These are phyloP conservation scores for Oryza rufipogon DNA, from an alignment of 176 grass and related monocot species.

Conservation along the genomic window DNA sequence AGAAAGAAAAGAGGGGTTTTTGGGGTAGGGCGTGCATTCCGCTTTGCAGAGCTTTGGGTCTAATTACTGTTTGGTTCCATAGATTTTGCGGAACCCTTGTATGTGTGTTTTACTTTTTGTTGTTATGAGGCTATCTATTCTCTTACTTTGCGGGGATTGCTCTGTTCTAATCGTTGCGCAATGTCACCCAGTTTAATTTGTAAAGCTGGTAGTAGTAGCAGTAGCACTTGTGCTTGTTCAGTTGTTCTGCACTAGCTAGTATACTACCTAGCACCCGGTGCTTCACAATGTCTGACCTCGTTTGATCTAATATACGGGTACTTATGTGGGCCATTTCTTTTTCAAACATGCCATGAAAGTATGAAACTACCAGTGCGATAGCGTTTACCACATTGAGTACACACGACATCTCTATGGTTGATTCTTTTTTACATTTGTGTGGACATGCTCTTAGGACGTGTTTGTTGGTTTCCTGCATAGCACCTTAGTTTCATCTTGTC, in stretches of 20 bases:
- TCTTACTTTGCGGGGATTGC: not conserved
- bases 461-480: constrained; percentile 7
- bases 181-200: not conserved
- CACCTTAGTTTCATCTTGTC: not conserved
- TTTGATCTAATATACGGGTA: not conserved
- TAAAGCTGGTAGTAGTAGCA: not conserved
- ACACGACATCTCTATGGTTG: not conserved
- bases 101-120: not conserved
- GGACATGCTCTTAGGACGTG: not conserved
- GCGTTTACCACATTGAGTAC: not conserved
- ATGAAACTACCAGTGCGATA: not conserved
- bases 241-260: not conserved
- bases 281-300: not conserved
- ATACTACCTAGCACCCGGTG: not conserved
- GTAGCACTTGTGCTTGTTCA: not conserved
- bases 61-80: not conserved
- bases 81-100: not conserved
- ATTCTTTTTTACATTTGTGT: constrained; percentile 7
- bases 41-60: not conserved
- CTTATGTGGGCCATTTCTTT: not conserved
- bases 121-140: not conserved
- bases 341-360: not conserved
- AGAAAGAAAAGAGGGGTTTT: not conserved
- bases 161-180: not conserved
- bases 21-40: not conserved